These are phyloP conservation scores for Kwoniella dendrophila DNA, from an alignment of 768 basidiomycete species.

Conservation along the genomic window DNA sequence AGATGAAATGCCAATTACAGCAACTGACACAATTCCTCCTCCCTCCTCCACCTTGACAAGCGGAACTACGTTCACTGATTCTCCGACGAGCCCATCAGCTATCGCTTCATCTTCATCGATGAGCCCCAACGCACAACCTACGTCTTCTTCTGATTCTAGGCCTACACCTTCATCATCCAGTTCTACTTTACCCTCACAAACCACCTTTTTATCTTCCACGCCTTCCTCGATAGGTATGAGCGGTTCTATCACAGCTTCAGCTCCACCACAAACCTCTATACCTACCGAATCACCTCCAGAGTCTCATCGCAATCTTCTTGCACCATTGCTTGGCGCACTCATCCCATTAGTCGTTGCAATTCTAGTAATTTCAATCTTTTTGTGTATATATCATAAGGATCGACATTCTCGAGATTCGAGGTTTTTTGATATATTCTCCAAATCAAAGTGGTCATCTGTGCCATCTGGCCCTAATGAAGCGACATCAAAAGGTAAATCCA, in stretches of 20 bases:
- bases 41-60: neutral
- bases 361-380: constrained; percentile 13
- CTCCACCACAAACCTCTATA: neutral
- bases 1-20: neutral
- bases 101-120: no score
- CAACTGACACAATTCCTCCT: neutral
- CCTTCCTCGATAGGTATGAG: no score
- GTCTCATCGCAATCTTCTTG: neutral
- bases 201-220: neutral
- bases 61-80: no score
- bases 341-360: constrained; percentile 8
- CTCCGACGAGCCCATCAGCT: no score
- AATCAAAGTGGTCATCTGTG: neutral
- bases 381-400: constrained; percentile 12
- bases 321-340: constrained; percentile 10
- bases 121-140: no score
- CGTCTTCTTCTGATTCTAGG: neutral
- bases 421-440: constrained; percentile 3
- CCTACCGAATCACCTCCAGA: neutral
- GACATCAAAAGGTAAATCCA: neutral
- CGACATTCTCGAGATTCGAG: constrained; percentile 13
- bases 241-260: neutral
- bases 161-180: neutral
- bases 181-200: neutral
- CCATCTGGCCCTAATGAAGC: neutral